Percentiles rank a stretch among this genome's conserved stretches.
Evolutionary conservation across 768 basidiomycete genomes (phyloP).

Genomic region (Erythrobasidium yunnanense): DNA sequence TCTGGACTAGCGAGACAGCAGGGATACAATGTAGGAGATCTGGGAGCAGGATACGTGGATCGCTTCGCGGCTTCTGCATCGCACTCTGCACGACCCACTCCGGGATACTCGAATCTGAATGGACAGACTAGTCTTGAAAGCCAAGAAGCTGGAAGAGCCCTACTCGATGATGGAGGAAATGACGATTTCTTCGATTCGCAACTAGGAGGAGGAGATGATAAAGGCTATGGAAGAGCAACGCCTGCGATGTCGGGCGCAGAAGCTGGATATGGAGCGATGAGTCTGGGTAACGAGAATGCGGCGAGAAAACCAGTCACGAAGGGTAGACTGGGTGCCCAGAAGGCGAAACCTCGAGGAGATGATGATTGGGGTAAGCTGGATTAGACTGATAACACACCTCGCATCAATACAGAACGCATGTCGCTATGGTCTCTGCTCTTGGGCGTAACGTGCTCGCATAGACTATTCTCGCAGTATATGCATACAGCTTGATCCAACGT

Average conservation of each 20-base stretch:
- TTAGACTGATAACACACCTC: neutral
- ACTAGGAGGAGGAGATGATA: neutral
- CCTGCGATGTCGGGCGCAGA: neutral
- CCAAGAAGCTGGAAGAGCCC: constrained; percentile 16
- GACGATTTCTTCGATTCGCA: constrained; percentile 28
- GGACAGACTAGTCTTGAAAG: constrained; percentile 23
- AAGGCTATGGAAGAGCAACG: neutral
- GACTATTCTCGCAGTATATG: too few species aligned
- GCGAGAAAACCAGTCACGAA: neutral
- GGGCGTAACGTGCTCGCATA: too few species aligned
- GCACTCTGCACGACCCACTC: neutral
- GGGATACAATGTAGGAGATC: constrained; percentile 11
- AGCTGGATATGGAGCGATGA: neutral
- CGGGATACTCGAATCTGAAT: neutral
- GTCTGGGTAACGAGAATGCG: too few species aligned
- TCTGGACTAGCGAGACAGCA: neutral
- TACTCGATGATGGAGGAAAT: neutral
- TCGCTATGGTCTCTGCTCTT: too few species aligned
- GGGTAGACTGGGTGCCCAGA: neutral
- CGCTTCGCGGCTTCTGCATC: constrained; percentile 25
- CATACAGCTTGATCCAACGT: too few species aligned
- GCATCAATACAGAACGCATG: too few species aligned
- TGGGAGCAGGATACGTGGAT: constrained; percentile 30
- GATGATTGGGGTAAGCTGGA: constrained; percentile 27
- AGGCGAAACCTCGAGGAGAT: constrained; percentile 12